Conservation (phyloP, 169 alveolate species). For the Eimeria maxima region DNA sequence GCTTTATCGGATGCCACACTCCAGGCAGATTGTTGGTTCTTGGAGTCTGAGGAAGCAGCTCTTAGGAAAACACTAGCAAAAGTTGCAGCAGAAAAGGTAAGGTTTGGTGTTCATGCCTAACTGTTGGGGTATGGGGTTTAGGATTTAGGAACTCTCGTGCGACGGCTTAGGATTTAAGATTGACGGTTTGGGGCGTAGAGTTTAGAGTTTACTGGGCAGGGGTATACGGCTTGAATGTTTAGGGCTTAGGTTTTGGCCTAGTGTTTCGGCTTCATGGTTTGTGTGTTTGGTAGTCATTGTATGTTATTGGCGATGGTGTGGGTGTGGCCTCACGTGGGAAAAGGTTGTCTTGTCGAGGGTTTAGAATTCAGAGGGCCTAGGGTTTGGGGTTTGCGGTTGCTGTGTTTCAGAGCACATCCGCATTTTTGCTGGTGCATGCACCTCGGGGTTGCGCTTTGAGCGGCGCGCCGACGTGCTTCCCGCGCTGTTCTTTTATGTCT, state of each 20-base stretch:
- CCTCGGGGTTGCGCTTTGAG: not conserved
- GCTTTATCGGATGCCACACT: constrained; percentile 84
- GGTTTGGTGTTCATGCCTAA: not conserved
- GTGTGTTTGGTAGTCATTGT: no score
- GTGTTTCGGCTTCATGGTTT: not conserved
- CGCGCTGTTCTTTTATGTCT: not conserved
- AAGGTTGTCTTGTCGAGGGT: not conserved
- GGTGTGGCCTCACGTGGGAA: not conserved
- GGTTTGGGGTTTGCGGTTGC: constrained; percentile 24
- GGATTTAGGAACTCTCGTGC: not conserved
- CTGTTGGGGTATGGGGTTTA: constrained; percentile 25
- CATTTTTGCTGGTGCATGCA: constrained; percentile 72
- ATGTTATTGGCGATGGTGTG: not conserved
- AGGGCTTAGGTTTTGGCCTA: not conserved
- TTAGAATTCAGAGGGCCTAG: not conserved
- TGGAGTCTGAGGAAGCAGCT: constrained; percentile 34
- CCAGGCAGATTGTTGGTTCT: constrained; percentile 82
- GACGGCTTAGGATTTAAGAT: not conserved
- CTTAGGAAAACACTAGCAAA: constrained; percentile 35
- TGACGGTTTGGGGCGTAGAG: constrained; percentile 19
- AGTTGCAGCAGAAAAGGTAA: constrained; percentile 71
- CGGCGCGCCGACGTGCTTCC: constrained; percentile 59
- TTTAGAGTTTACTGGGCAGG: not conserved
- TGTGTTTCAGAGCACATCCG: constrained; percentile 64
- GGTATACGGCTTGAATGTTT: not conserved